A percentile compares a stretch with the other conserved stretches of the same genome.
Evolutionary conservation across 2,329 filamentous ascomycete genomes (phyloP).

Genomic region (Ascochyta lentis): DNA sequence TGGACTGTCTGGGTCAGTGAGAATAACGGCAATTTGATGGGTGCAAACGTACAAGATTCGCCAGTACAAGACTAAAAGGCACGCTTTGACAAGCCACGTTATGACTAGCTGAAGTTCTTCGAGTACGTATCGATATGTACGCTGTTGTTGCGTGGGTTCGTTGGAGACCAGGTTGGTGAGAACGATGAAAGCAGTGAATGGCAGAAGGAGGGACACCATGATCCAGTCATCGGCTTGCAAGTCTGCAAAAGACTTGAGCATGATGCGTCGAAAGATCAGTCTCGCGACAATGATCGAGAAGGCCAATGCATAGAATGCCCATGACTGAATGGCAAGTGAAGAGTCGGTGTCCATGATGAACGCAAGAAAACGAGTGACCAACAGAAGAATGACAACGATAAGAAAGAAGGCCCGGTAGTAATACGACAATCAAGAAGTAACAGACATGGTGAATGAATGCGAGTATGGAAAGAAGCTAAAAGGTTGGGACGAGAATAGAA

Average conservation of each 20-base stretch:
- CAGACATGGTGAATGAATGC: neutral
- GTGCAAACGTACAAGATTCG: constrained; percentile 36
- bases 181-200: constrained; percentile 29
- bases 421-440: neutral
- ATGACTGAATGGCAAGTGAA: constrained; percentile 31
- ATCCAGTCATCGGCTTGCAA: constrained; percentile 40
- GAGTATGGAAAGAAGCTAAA: neutral
- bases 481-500: neutral
- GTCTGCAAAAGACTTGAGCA: constrained; percentile 28
- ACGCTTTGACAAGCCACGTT: constrained; percentile 38
- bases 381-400: neutral
- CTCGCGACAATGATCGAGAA: constrained; percentile 31
- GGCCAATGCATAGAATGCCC: constrained; percentile 31
- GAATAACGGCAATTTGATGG: neutral
- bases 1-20: constrained; percentile 20
- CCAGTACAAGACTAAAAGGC: constrained; percentile 36
- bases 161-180: constrained; percentile 21
- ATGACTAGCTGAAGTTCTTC: constrained; percentile 37
- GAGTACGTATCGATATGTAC: constrained; percentile 32
- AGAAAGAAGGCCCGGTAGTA: neutral
- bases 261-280: constrained; percentile 30
- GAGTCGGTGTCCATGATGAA: constrained; percentile 12
- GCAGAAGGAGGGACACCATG: constrained; percentile 32
- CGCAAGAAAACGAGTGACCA: neutral
- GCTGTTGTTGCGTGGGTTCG: neutral